Evolutionary conservation across 2,329 filamentous ascomycete genomes (phyloP), one percentile per base, ranked within the genome.

Genomic region (Pseudogymnoascus sp.): DNA sequence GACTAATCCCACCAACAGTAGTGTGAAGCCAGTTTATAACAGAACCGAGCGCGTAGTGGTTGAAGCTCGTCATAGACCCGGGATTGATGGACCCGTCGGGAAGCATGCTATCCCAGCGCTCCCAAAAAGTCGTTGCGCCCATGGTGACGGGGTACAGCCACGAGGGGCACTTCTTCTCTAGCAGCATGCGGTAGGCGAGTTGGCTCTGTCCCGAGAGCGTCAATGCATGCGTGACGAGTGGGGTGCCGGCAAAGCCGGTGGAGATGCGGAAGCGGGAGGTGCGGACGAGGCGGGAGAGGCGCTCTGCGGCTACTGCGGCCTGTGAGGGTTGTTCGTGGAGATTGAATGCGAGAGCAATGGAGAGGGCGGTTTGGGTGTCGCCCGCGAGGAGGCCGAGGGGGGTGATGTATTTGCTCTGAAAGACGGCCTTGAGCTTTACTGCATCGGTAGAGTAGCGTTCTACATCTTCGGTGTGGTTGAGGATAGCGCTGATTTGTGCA

Each of bases 81-180:
- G 71, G 67, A 42, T 75, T 75, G n/a, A 75, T 68, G 1, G 59
- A 67, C 0, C 72, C 73, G 42, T 75, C 68, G 0, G 71, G 70
- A 11, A 74, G 62, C 63, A 76, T 68, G 14, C 68, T 70, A 41
- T 76, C 72, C 74, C 74, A 76, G 12, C 75, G 69, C 66, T 76
- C 75, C 74, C 74, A 76, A 1, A 72, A 70, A 0, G 73, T 75
- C 0, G 75, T 76, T 2, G 71, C 73, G 12, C 70, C 72, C 72
- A 75, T 75, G 2, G 67, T 70, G 14, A 76, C 69, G 4, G 70
- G 72, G 39, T 75, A 75, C 5, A 76, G 66, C 74, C 74, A 76
- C 1, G 69, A 72, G 0, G 75, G 75, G 36, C 72, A 74, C 11
- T 68, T 62, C 4, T 70, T 72, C 58, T 75, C 70, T 1, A 74